phyloP scores from a whole-genome alignment of 441 rosid species.

The Populus hybrid region DNA sequence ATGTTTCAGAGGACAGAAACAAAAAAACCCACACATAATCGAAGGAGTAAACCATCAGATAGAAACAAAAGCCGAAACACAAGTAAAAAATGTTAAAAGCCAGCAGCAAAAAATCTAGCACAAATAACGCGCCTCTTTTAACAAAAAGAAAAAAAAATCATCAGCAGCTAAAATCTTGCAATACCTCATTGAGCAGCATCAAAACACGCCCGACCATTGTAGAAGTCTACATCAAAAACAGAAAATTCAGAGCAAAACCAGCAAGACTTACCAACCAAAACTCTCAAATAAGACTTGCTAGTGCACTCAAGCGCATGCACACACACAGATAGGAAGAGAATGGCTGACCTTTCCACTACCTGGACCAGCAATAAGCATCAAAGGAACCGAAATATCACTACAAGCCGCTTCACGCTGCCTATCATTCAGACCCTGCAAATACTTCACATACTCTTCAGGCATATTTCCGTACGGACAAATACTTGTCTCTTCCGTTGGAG shows the following conservation, averaged over 20 bases:
- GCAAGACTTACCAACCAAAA: background rate
- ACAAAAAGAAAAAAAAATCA: background rate
- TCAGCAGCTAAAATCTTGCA: slow-evolving; percentile 11
- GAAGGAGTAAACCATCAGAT: background rate
- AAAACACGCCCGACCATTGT: slow-evolving; percentile 97
- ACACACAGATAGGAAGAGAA: background rate
- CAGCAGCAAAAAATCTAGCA: background rate
- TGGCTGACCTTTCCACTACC: slow-evolving; percentile 86
- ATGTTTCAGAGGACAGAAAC: slow-evolving; percentile 14
- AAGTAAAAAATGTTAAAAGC: background rate
- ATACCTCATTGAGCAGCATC: slow-evolving; percentile 74
- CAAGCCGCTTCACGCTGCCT: slow-evolving; percentile 88
- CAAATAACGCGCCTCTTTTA: background rate
- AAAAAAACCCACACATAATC: background rate
- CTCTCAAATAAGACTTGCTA: slow-evolving; percentile 8
- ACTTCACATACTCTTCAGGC: slow-evolving; percentile 64
- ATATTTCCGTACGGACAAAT: slow-evolving; percentile 34
- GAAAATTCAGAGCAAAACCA: slow-evolving; percentile 18
- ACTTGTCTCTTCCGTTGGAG: slow-evolving; percentile 23
- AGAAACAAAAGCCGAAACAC: slow-evolving; percentile 1
- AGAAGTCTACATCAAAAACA: slow-evolving; percentile 61
- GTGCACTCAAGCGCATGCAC: background rate
- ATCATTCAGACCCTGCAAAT: slow-evolving; percentile 69
- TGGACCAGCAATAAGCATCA: slow-evolving; percentile 95
- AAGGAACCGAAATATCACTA: slow-evolving; percentile 67